These are phyloP conservation scores for Schizochytrium sp. DNA, from an alignment of 108 stramenopile genomes.

Conservation along the genomic window DNA sequence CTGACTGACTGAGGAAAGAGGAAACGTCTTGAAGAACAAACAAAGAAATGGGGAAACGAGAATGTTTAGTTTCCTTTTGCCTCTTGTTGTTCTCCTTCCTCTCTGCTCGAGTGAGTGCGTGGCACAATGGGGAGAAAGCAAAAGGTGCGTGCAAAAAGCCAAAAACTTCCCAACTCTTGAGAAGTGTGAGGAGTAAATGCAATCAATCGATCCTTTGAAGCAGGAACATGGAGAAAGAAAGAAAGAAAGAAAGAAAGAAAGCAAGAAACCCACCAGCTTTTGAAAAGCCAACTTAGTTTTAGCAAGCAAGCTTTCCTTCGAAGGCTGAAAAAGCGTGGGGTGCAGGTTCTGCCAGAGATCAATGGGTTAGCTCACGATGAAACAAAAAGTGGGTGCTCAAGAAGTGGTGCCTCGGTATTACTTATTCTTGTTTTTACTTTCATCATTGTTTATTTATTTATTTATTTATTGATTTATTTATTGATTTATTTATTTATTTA, in stretches of 20 bases:
- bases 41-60: not conserved
- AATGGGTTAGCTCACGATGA: not conserved
- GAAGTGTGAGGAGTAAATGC: not conserved
- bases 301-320: not conserved
- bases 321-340: not conserved
- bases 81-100: not conserved
- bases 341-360: slow-evolving; percentile 2
- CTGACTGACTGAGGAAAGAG: too few species aligned
- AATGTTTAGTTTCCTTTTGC: not conserved
- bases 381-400: not conserved
- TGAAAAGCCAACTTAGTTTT: not conserved
- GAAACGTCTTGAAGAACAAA: not conserved
- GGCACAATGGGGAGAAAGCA: not conserved
- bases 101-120: not conserved
- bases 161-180: not conserved
- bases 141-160: not conserved
- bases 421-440: not conserved
- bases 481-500: too few species aligned
- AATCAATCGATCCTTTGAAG: not conserved
- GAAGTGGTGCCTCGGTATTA: not conserved
- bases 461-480: too few species aligned
- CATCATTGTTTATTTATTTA: too few species aligned
- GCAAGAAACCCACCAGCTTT: not conserved
- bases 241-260: slow-evolving; percentile 36
- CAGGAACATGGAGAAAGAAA: slow-evolving; percentile 13